phyloP scores from a whole-genome alignment of 2,329 filamentous ascomycete species.

The Neonectria faginata region DNA sequence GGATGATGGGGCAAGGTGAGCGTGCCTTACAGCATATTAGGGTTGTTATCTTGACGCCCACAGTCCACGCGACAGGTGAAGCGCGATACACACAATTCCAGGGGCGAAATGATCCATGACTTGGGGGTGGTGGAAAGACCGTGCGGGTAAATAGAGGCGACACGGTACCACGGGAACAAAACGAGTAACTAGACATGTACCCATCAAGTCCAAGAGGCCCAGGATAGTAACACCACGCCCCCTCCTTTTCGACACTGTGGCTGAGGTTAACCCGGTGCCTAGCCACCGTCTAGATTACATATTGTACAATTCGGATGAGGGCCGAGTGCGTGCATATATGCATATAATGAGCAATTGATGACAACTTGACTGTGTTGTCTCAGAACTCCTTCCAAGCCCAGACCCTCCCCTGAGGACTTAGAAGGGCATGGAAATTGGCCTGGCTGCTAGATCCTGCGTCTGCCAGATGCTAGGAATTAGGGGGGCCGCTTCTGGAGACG shows the following conservation, averaged over 20 bases:
- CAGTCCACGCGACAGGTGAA: slow-evolving; percentile 10
- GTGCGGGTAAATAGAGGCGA: slow-evolving; percentile 34
- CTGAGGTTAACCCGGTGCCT: slow-evolving; percentile 14
- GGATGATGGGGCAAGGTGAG: slow-evolving; percentile 9
- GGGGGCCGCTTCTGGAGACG: slow-evolving; percentile 21
- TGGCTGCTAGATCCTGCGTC: slow-evolving; percentile 26
- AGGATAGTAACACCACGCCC: slow-evolving; percentile 40
- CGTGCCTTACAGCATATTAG: slow-evolving; percentile 8
- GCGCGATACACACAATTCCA: slow-evolving; percentile 20
- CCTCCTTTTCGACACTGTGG: slow-evolving; percentile 17
- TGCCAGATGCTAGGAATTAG: slow-evolving; percentile 17
- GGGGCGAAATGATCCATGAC: slow-evolving; percentile 24
- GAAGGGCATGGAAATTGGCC: slow-evolving; percentile 42
- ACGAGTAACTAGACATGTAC: slow-evolving; percentile 17
- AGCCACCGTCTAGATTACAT: slow-evolving; percentile 4
- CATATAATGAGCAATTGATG: slow-evolving; percentile 33
- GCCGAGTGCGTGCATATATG: slow-evolving; percentile 38
- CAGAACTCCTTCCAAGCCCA: slow-evolving; percentile 34
- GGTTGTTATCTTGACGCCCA: slow-evolving; percentile 24
- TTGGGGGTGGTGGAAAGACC: slow-evolving; percentile 31
- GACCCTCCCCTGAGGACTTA: slow-evolving; percentile 13
- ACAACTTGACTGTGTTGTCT: slow-evolving; percentile 36
- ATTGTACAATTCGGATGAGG: slow-evolving; percentile 15
- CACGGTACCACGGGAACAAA: slow-evolving; percentile 43
- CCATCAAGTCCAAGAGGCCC: slow-evolving; percentile 22